phyloP scores from a whole-genome alignment of 768 basidiomycete genomes.

The Trametes cinnabarina region DNA sequence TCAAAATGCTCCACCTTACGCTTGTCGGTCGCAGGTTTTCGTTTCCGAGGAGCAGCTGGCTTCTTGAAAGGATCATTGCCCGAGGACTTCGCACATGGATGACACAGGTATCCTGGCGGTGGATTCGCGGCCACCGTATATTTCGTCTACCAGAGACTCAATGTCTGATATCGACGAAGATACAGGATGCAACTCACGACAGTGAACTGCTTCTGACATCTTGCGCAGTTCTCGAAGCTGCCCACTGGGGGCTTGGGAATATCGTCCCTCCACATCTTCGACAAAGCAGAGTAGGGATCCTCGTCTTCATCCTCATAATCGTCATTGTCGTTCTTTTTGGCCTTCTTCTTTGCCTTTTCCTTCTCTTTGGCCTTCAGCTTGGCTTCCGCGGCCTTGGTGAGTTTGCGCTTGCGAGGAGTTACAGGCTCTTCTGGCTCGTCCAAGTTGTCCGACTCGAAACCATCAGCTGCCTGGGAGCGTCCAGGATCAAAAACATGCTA shows the following conservation, averaged over 20 bases:
- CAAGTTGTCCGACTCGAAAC: slow-evolving; percentile 73
- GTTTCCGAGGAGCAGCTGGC: slow-evolving; percentile 55
- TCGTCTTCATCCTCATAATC: slow-evolving; percentile 51
- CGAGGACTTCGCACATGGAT: slow-evolving; percentile 73
- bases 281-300: slow-evolving; percentile 65
- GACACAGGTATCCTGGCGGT: slow-evolving; percentile 79
- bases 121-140: slow-evolving; percentile 78
- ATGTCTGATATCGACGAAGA: neutral
- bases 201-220: slow-evolving; percentile 82
- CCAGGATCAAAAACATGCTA: neutral
- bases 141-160: slow-evolving; percentile 57
- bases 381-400: slow-evolving; percentile 42
- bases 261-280: slow-evolving; percentile 42
- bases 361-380: slow-evolving; percentile 45
- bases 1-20: slow-evolving; percentile 69
- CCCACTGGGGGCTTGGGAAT: slow-evolving; percentile 65
- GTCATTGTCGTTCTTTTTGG: slow-evolving; percentile 43
- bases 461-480: slow-evolving; percentile 27
- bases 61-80: slow-evolving; percentile 89
- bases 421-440: slow-evolving; percentile 56
- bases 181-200: slow-evolving; percentile 55
- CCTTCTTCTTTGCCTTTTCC: slow-evolving; percentile 37
- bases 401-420: slow-evolving; percentile 53
- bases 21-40: slow-evolving; percentile 62
- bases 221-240: slow-evolving; percentile 75